Conservation (phyloP, 1,139 yeast species). For the Pichia sp. region DNA sequence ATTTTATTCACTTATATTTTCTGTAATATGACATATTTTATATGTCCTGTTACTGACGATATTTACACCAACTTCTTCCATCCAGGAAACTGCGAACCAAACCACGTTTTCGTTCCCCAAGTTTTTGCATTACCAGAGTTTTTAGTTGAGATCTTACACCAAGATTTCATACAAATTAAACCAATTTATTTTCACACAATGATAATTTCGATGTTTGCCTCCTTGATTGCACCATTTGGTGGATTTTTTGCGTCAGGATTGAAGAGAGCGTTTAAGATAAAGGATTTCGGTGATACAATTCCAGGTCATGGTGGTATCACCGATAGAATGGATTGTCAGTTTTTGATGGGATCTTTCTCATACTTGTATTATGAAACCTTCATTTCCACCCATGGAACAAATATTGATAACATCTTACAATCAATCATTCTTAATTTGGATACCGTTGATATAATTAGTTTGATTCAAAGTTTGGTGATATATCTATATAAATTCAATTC, state of each 20-base stretch:
- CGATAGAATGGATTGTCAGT: constrained; percentile 97
- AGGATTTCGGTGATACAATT: constrained; percentile 86
- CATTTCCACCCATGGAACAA: constrained; percentile 63
- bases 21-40: constrained; percentile 63
- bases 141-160: constrained; percentile 37
- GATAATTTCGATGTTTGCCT: constrained; percentile 86
- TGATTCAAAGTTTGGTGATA: constrained; percentile 53
- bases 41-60: constrained; percentile 65
- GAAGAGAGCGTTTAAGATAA: constrained; percentile 93
- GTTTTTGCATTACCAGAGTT: constrained; percentile 67
- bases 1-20: constrained; percentile 56
- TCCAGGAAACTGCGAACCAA: constrained; percentile 67
- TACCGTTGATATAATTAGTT: constrained; percentile 54
- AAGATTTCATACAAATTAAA: constrained; percentile 52
- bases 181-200: constrained; percentile 89
- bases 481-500: constrained; percentile 53
- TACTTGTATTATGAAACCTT: constrained; percentile 91
- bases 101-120: constrained; percentile 81
- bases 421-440: constrained; percentile 66
- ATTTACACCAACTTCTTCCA: constrained; percentile 37
- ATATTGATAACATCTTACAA: constrained; percentile 68
- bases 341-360: constrained; percentile 93
- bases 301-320: constrained; percentile 99
- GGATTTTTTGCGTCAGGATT: constrained; percentile 97
- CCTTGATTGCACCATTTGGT: constrained; percentile 96